Conservation (phyloP, 805 yeast species). For the Yamadazyma sp. region DNA sequence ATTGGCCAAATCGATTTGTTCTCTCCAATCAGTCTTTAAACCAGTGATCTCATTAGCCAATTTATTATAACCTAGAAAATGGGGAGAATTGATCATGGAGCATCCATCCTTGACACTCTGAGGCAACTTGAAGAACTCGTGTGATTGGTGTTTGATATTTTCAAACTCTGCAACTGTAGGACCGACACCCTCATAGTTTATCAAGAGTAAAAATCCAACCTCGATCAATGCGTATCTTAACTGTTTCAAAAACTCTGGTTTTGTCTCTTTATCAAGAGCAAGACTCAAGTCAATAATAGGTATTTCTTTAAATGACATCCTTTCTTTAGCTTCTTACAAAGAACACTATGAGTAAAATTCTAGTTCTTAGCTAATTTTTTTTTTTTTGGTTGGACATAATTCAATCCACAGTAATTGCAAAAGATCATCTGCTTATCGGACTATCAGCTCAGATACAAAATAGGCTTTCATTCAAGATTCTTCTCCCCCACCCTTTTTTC, state of each 20-base stretch:
- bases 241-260: conserved; percentile 38
- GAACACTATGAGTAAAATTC: too few relatives aligned
- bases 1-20: conserved; percentile 60
- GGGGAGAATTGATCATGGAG: conserved; percentile 56
- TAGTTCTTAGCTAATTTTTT: too few relatives aligned
- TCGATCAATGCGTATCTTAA: conserved; percentile 47
- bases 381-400: too few relatives aligned
- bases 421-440: too few relatives aligned
- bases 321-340: conserved; percentile 1
- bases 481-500: too few relatives aligned
- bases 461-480: too few relatives aligned
- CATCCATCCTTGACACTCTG: conserved; percentile 40
- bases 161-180: conserved; percentile 39
- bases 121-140: conserved; percentile 46
- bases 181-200: conserved; percentile 35
- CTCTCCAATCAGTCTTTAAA: conserved; percentile 53
- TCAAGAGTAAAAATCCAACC: conserved; percentile 53
- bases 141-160: conserved; percentile 36
- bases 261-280: conserved; percentile 36
- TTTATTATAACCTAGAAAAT: conserved; percentile 56
- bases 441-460: too few relatives aligned
- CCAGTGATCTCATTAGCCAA: conserved; percentile 60
- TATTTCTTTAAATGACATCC: conserved; percentile 35
- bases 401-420: too few relatives aligned
- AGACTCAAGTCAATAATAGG: conserved; percentile 45